These are phyloP conservation scores for Trichomonas vaginalis DNA, from an alignment of 208 protist species.

Conservation along the genomic window DNA sequence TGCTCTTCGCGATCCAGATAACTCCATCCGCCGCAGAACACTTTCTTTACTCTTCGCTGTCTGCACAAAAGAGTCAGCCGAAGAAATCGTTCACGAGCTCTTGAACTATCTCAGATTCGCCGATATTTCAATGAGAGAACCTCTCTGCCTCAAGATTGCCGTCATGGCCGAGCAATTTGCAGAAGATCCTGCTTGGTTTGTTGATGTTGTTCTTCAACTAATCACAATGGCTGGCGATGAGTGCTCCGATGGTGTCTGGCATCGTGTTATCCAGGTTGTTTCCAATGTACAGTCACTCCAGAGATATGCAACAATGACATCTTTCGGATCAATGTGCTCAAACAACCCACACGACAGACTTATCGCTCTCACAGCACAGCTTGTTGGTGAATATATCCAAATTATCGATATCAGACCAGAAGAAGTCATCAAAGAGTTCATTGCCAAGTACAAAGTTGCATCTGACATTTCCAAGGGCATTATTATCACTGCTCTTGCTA, in stretches of 20 bases:
- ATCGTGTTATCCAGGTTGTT: conserved; percentile 74
- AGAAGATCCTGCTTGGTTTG: conserved; percentile 67
- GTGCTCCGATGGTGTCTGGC: conserved; percentile 65
- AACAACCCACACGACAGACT: conserved; percentile 68
- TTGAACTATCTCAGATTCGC: conserved; percentile 57
- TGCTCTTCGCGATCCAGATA: conserved; percentile 63
- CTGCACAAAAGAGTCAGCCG: conserved; percentile 68
- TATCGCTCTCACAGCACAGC: conserved; percentile 56
- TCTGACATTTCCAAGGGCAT: conserved; percentile 55
- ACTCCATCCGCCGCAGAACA: conserved; percentile 79
- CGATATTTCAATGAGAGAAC: conserved; percentile 68
- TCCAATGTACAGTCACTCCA: conserved; percentile 79
- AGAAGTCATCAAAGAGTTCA: conserved; percentile 3
- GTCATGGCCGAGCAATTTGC: conserved; percentile 81
- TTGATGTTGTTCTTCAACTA: conserved; percentile 81
- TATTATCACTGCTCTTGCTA: conserved; percentile 73
- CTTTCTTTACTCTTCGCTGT: conserved; percentile 86
- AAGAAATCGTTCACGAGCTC: conserved; percentile 71
- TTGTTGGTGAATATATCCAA: conserved; percentile 39
- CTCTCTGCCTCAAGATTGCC: conserved; percentile 79
- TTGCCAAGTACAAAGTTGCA: neutral
- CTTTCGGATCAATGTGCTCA: conserved; percentile 73
- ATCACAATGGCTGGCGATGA: conserved; percentile 75
- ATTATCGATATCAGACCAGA: neutral
- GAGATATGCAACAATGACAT: conserved; percentile 63